phyloP scores from a whole-genome alignment of 2,329 filamentous ascomycete genomes.

The Bipolaris gigantea region DNA sequence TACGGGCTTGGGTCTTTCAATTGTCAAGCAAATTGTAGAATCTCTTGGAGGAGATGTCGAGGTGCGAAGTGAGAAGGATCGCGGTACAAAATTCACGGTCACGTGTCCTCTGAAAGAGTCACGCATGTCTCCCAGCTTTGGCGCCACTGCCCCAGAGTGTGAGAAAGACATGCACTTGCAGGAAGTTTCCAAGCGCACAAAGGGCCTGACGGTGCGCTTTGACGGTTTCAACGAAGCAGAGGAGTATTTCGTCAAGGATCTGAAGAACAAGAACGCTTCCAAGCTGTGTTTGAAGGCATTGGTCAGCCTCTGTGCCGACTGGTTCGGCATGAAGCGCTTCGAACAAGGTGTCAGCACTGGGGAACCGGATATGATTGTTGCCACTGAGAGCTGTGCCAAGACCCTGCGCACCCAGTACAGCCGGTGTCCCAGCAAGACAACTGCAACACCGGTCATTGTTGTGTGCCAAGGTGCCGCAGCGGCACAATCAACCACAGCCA shows the following conservation, averaged over 20 bases:
- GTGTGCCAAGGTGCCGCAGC: conserved; percentile 41
- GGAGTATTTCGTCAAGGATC: conserved; percentile 35
- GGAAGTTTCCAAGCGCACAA: conserved; percentile 32
- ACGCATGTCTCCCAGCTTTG: conserved; percentile 34
- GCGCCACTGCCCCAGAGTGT: conserved; percentile 23
- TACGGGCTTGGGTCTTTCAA: conserved; percentile 45
- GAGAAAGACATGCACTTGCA: conserved; percentile 28
- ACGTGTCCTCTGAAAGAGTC: conserved; percentile 39
- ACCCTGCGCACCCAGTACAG: conserved; percentile 32
- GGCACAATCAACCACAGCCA: conserved; percentile 40
- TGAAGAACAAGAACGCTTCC: conserved; percentile 39
- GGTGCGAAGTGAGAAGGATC: conserved; percentile 40
- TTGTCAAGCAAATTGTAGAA: conserved; percentile 45
- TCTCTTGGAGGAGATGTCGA: conserved; percentile 44
- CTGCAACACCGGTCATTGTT: conserved; percentile 36
- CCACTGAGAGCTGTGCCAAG: conserved; percentile 39
- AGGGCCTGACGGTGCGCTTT: conserved; percentile 36
- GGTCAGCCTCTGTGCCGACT: conserved; percentile 38
- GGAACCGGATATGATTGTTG: conserved; percentile 34
- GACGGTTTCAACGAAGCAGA: conserved; percentile 40
- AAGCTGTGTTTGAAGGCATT: conserved; percentile 38
- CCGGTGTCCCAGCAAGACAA: conserved; percentile 18
- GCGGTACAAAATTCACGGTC: conserved; percentile 45
- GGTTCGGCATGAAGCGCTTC: conserved; percentile 41
- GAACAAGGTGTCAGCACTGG: conserved; percentile 13